These are phyloP conservation scores for Phytophthora sojae DNA, from an alignment of 352 stramenopile species.

Conservation along the genomic window DNA sequence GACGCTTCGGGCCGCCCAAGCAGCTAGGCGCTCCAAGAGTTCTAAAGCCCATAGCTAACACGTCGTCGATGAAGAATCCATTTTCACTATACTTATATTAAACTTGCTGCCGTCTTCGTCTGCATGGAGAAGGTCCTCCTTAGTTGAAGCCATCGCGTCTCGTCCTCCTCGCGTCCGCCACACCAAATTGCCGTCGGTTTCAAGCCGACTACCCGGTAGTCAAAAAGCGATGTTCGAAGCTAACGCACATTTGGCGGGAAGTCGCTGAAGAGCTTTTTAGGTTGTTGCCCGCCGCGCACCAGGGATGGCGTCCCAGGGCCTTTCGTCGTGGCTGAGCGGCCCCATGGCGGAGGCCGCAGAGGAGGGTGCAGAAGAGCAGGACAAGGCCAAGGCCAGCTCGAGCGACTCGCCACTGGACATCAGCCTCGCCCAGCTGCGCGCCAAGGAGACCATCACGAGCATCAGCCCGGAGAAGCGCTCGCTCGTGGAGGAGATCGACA, in stretches of 20 bases:
- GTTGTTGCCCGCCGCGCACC: neutral
- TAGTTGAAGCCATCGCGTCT: neutral
- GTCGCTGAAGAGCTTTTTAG: constrained; percentile 9
- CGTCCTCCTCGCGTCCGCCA: too few relatives aligned
- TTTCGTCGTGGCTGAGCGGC: constrained; percentile 53
- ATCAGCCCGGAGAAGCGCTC: constrained; percentile 65
- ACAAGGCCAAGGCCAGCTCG: neutral
- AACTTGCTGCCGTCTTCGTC: neutral
- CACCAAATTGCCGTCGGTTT: neutral
- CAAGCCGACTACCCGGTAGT: neutral
- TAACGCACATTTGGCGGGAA: constrained; percentile 29
- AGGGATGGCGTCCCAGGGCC: constrained; percentile 38
- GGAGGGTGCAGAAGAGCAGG: neutral
- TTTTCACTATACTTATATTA: constrained; percentile 3
- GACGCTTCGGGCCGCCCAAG: constrained; percentile 22
- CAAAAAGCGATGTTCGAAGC: constrained; percentile 11
- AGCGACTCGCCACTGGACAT: constrained; percentile 55
- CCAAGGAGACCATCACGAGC: constrained; percentile 52
- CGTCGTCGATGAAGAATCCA: constrained; percentile 5
- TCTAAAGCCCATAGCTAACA: constrained; percentile 7
- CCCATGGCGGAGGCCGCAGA: constrained; percentile 8
- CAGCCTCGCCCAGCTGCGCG: constrained; percentile 44
- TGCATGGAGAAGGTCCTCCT: neutral
- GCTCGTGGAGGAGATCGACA: constrained; percentile 75
- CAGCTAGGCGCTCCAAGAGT: constrained; percentile 22